Evolutionary conservation across 176 grass and related monocot genomes (phyloP), one percentile per base, ranked within the genome.

Genomic region (Lolium perenne): DNA sequence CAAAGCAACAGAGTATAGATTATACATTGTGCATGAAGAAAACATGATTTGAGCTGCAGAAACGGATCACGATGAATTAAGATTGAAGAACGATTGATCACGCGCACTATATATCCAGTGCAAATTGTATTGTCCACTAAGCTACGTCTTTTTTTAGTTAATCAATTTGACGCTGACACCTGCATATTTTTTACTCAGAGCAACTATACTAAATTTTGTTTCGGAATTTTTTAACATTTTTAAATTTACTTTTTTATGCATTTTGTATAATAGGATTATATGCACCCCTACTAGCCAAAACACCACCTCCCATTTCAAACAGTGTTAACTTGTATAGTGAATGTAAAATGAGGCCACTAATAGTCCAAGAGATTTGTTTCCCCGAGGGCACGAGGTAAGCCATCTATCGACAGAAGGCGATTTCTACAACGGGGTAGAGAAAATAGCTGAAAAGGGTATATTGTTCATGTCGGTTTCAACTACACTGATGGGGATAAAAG

Each of bases 21-120:
- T 80, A 1, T 80, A 40, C 51, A 5, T 57, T 85, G 38, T 7
- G 13, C 69, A 7, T 38, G 76, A 84, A 89, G 38, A 75, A 48
- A 48, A 47, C 74, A 83, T 63, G 65, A 82, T 65, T 82, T 86
- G 32, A 73, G 84, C 84, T 48, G 35, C 55, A 79, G 35, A n/a
- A 57, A 25, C 38, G 74, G 78, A 83, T 51, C 38, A 73, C 55
- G 55, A 4, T 74, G 80, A 49, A 79, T 58, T 79, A 51, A 21
- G 77, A 54, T 55, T 26, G 54, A 79, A 84, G 32, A 55, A 38
- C 9, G n/a, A 67, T 14, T 73, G n/a, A 51, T 70, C 32, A 46
- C 8, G 46, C 15, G 46, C 65, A 64, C 65, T 71, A 71, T 59
- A 8, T 72, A 64, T 68, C n/a, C 21, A 45, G 74, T 86, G 83